Evolutionary conservation across 2,329 filamentous ascomycete species (phyloP).

Genomic region (Coniella vitis): DNA sequence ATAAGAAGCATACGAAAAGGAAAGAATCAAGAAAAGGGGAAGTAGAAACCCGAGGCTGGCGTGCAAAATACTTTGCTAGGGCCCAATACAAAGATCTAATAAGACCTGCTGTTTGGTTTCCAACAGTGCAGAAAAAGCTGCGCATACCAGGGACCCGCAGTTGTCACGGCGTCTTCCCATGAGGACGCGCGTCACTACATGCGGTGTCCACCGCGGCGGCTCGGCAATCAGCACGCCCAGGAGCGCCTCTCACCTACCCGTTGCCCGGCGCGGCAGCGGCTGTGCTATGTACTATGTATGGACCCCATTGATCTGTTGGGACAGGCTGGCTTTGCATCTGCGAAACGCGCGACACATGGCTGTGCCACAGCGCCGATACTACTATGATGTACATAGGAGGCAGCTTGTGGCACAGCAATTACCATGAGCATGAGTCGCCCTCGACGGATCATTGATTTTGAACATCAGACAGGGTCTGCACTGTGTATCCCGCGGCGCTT

Average conservation of each 20-base stretch:
- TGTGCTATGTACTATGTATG: too few relatives aligned
- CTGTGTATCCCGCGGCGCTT: too few relatives aligned
- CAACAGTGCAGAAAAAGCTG: too few relatives aligned
- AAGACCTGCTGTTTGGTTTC: slow-evolving; percentile 3
- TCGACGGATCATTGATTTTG: too few relatives aligned
- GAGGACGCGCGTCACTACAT: slow-evolving; percentile 12
- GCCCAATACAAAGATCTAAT: not conserved
- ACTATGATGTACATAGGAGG: too few relatives aligned
- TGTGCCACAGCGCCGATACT: not conserved
- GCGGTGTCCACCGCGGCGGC: not conserved
- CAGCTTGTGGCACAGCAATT: too few relatives aligned
- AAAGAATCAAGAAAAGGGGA: not conserved
- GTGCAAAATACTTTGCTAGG: too few relatives aligned
- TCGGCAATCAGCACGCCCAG: not conserved
- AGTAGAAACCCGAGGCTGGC: not conserved
- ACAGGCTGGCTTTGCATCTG: too few relatives aligned
- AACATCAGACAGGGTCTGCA: too few relatives aligned
- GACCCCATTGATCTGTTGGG: too few relatives aligned
- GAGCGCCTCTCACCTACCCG: too few relatives aligned
- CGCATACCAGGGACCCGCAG: slow-evolving; percentile 10
- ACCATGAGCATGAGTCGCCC: too few relatives aligned
- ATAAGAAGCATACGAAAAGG: not conserved
- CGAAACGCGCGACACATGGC: not conserved
- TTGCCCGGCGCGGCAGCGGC: not conserved
- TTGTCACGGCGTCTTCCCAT: slow-evolving; percentile 7